Conservation (phyloP, 2,329 filamentous ascomycete species). For the Ophiostoma montium region DNA sequence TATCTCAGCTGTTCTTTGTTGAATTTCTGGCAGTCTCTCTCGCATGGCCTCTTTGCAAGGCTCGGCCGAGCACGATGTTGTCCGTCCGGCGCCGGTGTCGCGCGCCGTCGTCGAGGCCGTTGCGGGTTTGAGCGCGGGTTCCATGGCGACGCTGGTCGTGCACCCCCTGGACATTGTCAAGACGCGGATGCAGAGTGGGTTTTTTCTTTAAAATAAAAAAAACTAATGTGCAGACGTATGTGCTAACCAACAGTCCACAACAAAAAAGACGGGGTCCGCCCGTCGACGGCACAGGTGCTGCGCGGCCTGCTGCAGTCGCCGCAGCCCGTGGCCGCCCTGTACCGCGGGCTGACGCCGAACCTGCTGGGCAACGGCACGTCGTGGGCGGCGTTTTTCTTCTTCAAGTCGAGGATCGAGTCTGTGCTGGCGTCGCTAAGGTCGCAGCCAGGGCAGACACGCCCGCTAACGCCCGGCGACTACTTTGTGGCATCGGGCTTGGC, state of each 20-base stretch:
- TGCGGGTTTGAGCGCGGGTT: slow-evolving; percentile 79
- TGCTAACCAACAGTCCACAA: slow-evolving; percentile 31
- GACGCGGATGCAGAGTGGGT: slow-evolving; percentile 74
- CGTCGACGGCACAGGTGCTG: slow-evolving; percentile 38
- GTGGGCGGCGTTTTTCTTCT: slow-evolving; percentile 88
- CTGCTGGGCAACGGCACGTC: slow-evolving; percentile 78
- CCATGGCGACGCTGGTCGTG: slow-evolving; percentile 71
- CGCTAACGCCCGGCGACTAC: slow-evolving; percentile 54
- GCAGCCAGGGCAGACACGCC: slow-evolving; percentile 16
- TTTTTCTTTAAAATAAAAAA: background rate
- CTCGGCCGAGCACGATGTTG: background rate
- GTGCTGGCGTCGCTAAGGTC: slow-evolving; percentile 14
- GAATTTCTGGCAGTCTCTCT: background rate
- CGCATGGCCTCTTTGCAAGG: background rate
- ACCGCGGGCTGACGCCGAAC: slow-evolving; percentile 82
- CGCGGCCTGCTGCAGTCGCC: slow-evolving; percentile 33
- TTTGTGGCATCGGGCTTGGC: slow-evolving; percentile 60
- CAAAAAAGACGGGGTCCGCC: slow-evolving; percentile 20
- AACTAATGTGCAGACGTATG: background rate
- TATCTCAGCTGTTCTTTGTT: background rate
- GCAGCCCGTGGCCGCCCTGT: slow-evolving; percentile 55
- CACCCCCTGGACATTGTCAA: slow-evolving; percentile 95
- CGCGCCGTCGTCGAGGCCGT: slow-evolving; percentile 74
- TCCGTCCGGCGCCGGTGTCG: slow-evolving; percentile 30
- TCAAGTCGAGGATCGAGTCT: slow-evolving; percentile 43